Evolutionary conservation across 345 rosid genomes (phyloP).

Genomic region (Viola odorata): DNA sequence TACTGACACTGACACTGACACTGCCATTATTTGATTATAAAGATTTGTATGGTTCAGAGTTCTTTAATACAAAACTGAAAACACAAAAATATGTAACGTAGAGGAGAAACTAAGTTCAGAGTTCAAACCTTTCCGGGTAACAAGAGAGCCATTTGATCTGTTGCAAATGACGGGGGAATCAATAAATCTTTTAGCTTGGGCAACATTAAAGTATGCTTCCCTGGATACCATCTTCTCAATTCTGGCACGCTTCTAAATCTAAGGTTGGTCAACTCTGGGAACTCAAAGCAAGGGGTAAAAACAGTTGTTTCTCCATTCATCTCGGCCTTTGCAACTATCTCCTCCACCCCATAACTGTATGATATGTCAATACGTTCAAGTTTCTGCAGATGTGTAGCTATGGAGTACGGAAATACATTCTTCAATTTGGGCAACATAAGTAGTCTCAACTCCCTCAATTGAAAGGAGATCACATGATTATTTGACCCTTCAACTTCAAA

Average conservation of each 20-base stretch:
- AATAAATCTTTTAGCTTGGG: neutral
- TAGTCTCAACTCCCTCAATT: neutral
- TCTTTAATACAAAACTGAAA: neutral
- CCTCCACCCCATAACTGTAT: constrained; percentile 15
- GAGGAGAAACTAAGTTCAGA: neutral
- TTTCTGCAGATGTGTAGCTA: constrained; percentile 1
- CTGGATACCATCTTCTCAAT: neutral
- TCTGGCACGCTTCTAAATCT: neutral
- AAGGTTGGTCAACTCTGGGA: constrained; percentile 5
- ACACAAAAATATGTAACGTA: neutral
- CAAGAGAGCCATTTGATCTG: neutral
- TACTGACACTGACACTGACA: no score
- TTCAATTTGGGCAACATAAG: neutral
- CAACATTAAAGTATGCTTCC: neutral
- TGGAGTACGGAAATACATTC: constrained; percentile 10
- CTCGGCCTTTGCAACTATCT: constrained; percentile 11
- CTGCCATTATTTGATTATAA: no score
- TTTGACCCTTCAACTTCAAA: constrained; percentile 3
- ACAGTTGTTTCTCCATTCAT: neutral
- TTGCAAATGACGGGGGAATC: neutral
- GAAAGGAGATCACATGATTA: neutral
- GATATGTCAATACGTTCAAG: constrained; percentile 14
- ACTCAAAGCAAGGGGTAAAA: neutral
- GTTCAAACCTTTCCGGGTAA: neutral
- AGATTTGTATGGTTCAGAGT: no score